Evolutionary conservation across 768 basidiomycete species (phyloP), one percentile per base, ranked within the genome.

Genomic region (Boletus barrowsii): DNA sequence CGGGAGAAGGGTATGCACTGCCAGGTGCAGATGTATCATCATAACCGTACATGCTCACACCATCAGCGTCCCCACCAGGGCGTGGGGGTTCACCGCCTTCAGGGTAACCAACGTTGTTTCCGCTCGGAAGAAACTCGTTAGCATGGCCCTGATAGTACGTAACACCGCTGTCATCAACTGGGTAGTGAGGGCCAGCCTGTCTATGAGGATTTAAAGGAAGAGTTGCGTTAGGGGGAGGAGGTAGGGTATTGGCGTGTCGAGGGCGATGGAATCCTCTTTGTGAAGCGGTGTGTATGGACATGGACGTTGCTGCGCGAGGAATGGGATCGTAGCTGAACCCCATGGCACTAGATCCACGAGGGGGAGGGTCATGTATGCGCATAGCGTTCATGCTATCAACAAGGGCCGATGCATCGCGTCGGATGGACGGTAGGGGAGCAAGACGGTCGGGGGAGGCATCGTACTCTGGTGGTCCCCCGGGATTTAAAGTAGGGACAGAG

Each of bases 301-400:
- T 79, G 32, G 84, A 81, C 18, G 84, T 84, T 17, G 78, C 78
- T 5, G 79, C 75, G 29, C 83, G 78, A 52, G 77, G 75, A 14
- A 84, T 68, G 42, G 80, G 79, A 56, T 86, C 84, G 35, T 63
- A 44, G 35, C 57, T 46, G 55, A 53, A 64, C 36, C 65, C 61
- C 63, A 63, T 61, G 35, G 64, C 60, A 42, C 68, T 68, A 20
- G 70, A 55, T 43, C 68, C 67, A 18, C 65, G 67, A 29, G 72
- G 63, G 22, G 59, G 58, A 22, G 74, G 72, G 42, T 83, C 82
- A 49, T 68, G 69, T 53, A 89, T 69, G 47, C 71, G 77, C 67
- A 90, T 72, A 40, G 78, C 70, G 42, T 77, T 76, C 68, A 89
- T 83, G 41, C 75, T 67, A 60, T 81, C 78, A 39, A 79, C 73